Evolutionary conservation across 257 asterid genomes (phyloP).

Genomic region (Solanum pimpinellifolium): DNA sequence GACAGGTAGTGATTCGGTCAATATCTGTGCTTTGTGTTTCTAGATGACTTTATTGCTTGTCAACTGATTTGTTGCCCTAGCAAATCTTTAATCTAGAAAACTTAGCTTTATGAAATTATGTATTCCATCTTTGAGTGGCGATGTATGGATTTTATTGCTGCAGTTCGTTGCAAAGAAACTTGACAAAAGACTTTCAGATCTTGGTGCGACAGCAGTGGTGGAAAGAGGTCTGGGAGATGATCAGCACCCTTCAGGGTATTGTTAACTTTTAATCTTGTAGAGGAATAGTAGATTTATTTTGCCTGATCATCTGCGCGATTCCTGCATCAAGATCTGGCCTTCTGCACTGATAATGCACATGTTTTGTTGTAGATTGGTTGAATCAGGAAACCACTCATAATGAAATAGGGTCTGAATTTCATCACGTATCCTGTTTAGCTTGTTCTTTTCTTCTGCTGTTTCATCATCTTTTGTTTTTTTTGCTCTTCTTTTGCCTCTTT

Average conservation of each 20-base stretch:
- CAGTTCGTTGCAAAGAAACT: conserved; percentile 99
- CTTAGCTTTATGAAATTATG: neutral
- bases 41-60: neutral
- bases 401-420: neutral
- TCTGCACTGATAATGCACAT: neutral
- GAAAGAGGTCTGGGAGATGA: conserved; percentile 97
- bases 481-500: neutral
- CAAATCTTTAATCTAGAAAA: neutral
- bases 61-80: neutral
- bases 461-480: neutral
- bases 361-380: neutral
- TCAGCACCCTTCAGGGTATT: conserved; percentile 94
- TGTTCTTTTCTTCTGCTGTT: neutral
- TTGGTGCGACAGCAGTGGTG: conserved; percentile 59
- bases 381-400: neutral
- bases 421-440: neutral
- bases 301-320: neutral
- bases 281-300: neutral
- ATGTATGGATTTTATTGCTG: conserved; percentile 11
- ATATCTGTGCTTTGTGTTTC: neutral
- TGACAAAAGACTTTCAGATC: conserved; percentile 74
- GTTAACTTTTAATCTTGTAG: neutral
- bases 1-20: neutral
- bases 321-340: neutral
- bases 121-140: neutral